Evolutionary conservation across 495 filamentous ascomycete genomes (phyloP).

Genomic region (Penicillium alfredii): DNA sequence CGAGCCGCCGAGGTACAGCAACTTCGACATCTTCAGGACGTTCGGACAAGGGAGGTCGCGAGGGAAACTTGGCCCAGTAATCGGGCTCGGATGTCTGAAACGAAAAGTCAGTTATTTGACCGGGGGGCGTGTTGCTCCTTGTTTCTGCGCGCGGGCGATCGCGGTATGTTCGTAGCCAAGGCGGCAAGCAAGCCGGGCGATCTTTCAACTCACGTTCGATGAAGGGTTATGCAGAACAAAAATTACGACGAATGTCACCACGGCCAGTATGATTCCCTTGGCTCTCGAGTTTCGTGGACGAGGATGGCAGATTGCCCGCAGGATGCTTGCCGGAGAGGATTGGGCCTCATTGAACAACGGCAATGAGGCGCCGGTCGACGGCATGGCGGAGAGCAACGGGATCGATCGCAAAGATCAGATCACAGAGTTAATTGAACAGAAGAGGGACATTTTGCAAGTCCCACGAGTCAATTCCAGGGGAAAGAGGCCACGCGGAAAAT

Average conservation of each 20-base stretch:
- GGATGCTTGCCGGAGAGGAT: constrained; percentile 18
- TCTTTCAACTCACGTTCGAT: constrained; percentile 14
- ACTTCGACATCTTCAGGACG: constrained; percentile 35
- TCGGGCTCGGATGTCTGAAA: constrained; percentile 23
- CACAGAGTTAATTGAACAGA: too few species aligned
- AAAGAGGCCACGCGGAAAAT: constrained; percentile 18
- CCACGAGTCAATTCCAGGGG: too few species aligned
- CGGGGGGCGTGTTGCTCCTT: background rate
- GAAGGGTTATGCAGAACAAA: constrained; percentile 22
- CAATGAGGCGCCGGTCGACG: constrained; percentile 22
- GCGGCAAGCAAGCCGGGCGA: constrained; percentile 1
- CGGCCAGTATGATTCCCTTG: constrained; percentile 19
- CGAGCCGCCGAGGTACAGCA: constrained; percentile 14
- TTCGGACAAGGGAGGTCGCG: constrained; percentile 27
- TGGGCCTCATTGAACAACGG: constrained; percentile 26
- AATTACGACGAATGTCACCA: constrained; percentile 21
- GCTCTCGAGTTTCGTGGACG: constrained; percentile 30
- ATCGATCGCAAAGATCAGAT: too few species aligned
- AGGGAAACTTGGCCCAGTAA: constrained; percentile 36
- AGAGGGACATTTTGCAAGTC: too few species aligned
- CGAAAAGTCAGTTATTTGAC: constrained; percentile 10
- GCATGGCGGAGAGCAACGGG: constrained; percentile 14
- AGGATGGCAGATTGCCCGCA: constrained; percentile 25
- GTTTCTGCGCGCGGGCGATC: constrained; percentile 1
- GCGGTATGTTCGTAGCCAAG: constrained; percentile 1